Conservation (phyloP, 2,329 filamentous ascomycete species). For the Botrytis porri region DNA sequence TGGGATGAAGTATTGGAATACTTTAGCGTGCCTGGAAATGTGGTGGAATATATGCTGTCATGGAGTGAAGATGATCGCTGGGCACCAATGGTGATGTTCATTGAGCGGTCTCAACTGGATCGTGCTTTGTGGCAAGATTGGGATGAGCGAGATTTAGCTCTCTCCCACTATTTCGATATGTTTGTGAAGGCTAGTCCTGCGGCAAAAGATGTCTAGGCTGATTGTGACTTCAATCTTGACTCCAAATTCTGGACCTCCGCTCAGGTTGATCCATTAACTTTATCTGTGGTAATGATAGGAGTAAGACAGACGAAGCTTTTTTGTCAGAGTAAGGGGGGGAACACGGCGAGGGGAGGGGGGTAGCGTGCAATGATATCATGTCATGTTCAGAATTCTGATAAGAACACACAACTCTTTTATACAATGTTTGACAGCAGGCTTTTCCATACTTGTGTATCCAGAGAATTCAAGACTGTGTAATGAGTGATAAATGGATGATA, state of each 20-base stretch:
- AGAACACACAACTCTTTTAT: too few species aligned
- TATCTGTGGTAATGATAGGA: background rate
- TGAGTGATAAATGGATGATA: background rate
- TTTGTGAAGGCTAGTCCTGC: background rate
- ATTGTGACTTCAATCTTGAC: background rate
- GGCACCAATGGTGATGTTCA: background rate
- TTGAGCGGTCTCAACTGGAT: constrained; percentile 1
- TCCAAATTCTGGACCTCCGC: background rate
- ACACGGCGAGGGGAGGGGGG: too few species aligned
- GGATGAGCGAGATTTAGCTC: background rate
- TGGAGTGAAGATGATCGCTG: background rate
- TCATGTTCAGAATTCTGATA: background rate
- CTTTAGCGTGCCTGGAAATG: background rate
- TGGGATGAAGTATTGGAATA: constrained; percentile 1
- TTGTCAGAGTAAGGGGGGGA: too few species aligned
- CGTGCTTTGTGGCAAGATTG: background rate
- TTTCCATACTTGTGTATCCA: background rate
- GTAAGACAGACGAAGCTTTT: background rate
- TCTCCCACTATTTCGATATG: background rate
- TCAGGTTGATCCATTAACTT: background rate
- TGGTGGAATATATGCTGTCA: background rate
- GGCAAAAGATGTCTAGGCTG: background rate
- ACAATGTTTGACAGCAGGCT: background rate
- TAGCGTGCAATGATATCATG: background rate
- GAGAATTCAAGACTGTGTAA: background rate